phyloP scores from a whole-genome alignment of 306 rosid genomes.

The Vigna trinervia region DNA sequence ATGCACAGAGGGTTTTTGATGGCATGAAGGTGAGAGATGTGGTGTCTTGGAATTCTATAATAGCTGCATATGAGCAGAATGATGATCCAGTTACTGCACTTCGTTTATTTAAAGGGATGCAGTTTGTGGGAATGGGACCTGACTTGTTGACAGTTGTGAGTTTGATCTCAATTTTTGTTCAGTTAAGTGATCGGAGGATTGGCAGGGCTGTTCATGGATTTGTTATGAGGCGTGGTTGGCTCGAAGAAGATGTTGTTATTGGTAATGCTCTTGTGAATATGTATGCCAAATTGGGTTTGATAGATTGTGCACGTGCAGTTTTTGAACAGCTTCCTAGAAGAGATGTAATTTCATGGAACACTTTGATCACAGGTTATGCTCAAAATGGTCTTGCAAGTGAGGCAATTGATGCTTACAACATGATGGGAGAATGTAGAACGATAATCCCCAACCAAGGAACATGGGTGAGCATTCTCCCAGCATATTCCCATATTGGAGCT shows the following conservation, averaged over 20 bases:
- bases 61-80: conserved; percentile 58
- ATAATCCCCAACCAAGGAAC: conserved; percentile 57
- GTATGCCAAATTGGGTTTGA: conserved; percentile 54
- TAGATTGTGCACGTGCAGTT: conserved; percentile 44
- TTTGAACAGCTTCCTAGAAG: conserved; percentile 50
- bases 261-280: conserved; percentile 49
- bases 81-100: conserved; percentile 50
- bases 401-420: conserved; percentile 49
- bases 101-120: conserved; percentile 49
- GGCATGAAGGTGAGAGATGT: conserved; percentile 51
- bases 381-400: conserved; percentile 65
- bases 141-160: conserved; percentile 56
- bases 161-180: conserved; percentile 55
- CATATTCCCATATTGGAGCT: conserved; percentile 61
- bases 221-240: conserved; percentile 43
- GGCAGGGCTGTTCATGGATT: conserved; percentile 54
- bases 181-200: conserved; percentile 48
- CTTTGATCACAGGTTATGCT: conserved; percentile 54
- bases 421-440: conserved; percentile 46
- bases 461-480: conserved; percentile 65
- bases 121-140: conserved; percentile 47
- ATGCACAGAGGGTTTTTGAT: conserved; percentile 52
- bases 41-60: conserved; percentile 55
- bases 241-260: conserved; percentile 46
- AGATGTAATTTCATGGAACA: conserved; percentile 60